Evolutionary conservation across 176 grass and related monocot genomes (phyloP), one percentile per base, ranked within the genome.

Genomic region (Hordeum marinum): DNA sequence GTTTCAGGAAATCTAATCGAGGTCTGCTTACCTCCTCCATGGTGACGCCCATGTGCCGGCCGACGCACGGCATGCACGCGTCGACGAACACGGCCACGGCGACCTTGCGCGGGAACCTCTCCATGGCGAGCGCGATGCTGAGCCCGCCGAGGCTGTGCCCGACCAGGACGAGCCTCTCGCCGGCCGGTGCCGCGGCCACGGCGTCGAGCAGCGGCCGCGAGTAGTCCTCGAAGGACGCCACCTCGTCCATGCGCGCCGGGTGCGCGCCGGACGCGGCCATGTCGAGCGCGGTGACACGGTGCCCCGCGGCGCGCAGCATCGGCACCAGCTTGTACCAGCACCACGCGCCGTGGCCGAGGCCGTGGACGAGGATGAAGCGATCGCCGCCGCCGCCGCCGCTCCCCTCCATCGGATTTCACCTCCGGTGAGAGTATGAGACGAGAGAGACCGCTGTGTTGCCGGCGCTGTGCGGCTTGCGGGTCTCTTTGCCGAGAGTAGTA

Each of bases 301-400:
- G 88, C 21, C 91, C 88, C 17, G 80, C 76, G 20, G 57, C 54
- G 9, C 26, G 46, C 21, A 90, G 91, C 77, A 15, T 14, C 18
- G 75, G 20, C 55, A 77, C 83, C 34, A 92, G 42, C 80, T 86
- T 83, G 86, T 89, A 92, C 90, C 90, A 92, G 87, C 87, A 92
- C 91, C 91, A 93, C 25, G 78, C 88, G 29, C 92, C 89, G 72
- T 89, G 89, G 41, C 35, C 6, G 10, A 88, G 63, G 11, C 88
- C 88, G 32, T 94, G 88, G 17, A 94, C 89, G 0, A 94, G 83
- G 61, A 94, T 6, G 86, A 91, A 90, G 66, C 83, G 91, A 85
- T 6, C 32, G 62, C 80, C 54, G 27, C 15, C 40, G 27, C 15
- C 40, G 85, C 32, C 3, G 64, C 74, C 0, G 75, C 45, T 6